Percentiles rank a stretch among this genome's conserved stretches.
phyloP scores from a whole-genome alignment of 805 yeast species.

The Candida stauntonica region DNA sequence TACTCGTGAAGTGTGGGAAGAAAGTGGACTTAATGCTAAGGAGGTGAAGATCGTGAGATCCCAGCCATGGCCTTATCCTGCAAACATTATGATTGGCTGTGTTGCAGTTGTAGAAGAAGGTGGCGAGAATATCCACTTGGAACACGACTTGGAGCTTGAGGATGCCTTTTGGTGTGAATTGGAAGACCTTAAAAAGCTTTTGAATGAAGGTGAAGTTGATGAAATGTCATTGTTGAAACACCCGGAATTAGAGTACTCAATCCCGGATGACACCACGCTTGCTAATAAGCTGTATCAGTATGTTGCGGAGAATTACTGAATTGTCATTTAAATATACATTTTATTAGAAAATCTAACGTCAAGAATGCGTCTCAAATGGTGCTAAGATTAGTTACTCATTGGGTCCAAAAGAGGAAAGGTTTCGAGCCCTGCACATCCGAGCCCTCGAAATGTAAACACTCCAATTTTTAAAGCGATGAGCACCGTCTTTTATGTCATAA shows the following conservation, averaged over 20 bases:
- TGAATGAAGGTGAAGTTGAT: conserved; percentile 29
- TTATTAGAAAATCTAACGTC: too few species aligned
- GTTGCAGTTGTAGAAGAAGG: conserved; percentile 61
- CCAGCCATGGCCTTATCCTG: conserved; percentile 99
- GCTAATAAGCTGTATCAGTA: conserved; percentile 23
- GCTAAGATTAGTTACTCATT: too few species aligned
- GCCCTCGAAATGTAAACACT: too few species aligned
- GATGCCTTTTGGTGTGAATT: conserved; percentile 84
- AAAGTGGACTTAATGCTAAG: conserved; percentile 66
- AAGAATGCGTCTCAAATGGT: too few species aligned
- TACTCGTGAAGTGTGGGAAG: conserved; percentile 89
- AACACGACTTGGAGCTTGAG: conserved; percentile 79
- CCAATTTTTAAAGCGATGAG: background rate
- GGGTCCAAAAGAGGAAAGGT: background rate
- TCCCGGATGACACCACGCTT: conserved; percentile 27
- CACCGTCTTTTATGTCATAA: background rate
- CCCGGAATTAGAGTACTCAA: conserved; percentile 17
- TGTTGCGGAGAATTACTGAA: conserved; percentile 20
- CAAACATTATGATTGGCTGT: conserved; percentile 90
- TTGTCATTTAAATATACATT: too few species aligned
- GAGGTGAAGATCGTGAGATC: conserved; percentile 60
- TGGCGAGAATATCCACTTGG: conserved; percentile 40
- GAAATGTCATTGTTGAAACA: conserved; percentile 16
- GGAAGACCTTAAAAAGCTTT: conserved; percentile 39
- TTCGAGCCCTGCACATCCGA: too few species aligned